Base-by-base conservation (phyloP, 108 stramenopile species). In the Nitzschia putrida region DNA sequence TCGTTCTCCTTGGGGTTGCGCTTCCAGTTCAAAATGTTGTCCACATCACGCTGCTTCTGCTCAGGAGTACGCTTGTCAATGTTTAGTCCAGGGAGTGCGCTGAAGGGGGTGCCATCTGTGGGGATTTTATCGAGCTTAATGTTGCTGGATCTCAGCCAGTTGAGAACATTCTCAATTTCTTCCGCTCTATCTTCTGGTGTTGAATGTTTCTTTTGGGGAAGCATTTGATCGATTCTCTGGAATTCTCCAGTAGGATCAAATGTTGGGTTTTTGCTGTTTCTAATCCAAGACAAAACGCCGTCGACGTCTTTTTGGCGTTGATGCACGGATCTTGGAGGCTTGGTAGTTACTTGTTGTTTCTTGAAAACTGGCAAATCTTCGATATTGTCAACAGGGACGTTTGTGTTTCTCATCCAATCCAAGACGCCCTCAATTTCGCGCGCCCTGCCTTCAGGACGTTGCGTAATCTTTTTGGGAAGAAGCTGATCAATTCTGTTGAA, bases 391-490 rank as follows among this genome's bases (percentile, higher is more conserved):
- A 44, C 44, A 44, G 13, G 44, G 13, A 44, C 44, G 44, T 44
- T 44, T 22, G 43, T 53, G 43, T 65, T 68, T 16, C 76, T 39
- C 51, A 76, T 56, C 81, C 81, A 82, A 40, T 65, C 67, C 37
- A 82, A 24, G 12, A 67, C 71, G 26, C 42, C 71, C 34, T 69
- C 76, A 25, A 82, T 64, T n/a, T 82, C 81, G 26, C 55, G 58
- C 12, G 79, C 79, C 18, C 74, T 37, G 8, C 61, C 34, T 52
- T 76, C 57, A 7, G 56, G 50, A 52, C 25, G 37, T 34, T 58
- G 66, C 3, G 51, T 53, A 9, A 16, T 56, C 43, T 47, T 66
- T 47, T 42, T 55, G 7, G 57, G 60, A 8, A 64, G 52, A 25
- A 72, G 10, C 23, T 70, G 69, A 22, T 70, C 69, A 21, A 70